Percentiles rank a stretch among this genome's conserved stretches.
These are phyloP conservation scores for Strobilomyces dryophilus DNA, from an alignment of 768 basidiomycete species.

Conservation along the genomic window DNA sequence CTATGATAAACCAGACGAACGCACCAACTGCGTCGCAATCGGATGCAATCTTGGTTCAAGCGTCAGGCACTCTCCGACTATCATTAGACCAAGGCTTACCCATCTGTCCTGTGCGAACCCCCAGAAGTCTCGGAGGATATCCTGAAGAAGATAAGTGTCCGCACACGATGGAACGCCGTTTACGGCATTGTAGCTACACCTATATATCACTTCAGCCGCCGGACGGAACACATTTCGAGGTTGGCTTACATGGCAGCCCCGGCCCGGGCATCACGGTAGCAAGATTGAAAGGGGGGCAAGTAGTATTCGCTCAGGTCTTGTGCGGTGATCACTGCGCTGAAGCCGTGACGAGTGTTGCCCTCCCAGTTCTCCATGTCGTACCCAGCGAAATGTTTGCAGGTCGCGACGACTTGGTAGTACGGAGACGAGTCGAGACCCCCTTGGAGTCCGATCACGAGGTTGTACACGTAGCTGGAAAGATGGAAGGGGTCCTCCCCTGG, in stretches of 20 bases:
- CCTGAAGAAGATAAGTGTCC: conserved; percentile 48
- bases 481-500: conserved; percentile 59
- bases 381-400: conserved; percentile 59
- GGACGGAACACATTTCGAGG: neutral
- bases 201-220: neutral
- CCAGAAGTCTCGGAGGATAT: conserved; percentile 48
- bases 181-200: conserved; percentile 58
- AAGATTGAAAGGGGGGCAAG: conserved; percentile 51
- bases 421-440: conserved; percentile 52
- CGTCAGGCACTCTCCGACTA: neutral
- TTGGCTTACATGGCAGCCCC: conserved; percentile 44
- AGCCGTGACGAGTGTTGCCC: conserved; percentile 44
- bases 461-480: conserved; percentile 48
- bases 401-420: conserved; percentile 48
- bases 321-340: conserved; percentile 49
- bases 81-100: conserved; percentile 28
- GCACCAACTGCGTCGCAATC: conserved; percentile 49
- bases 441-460: conserved; percentile 51
- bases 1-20: neutral
- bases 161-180: conserved; percentile 58
- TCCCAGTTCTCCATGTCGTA: conserved; percentile 59
- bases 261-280: conserved; percentile 59
- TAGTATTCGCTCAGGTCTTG: conserved; percentile 58
- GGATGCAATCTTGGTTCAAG: conserved; percentile 30
- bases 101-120: conserved; percentile 49